phyloP scores from a whole-genome alignment of 257 asterid genomes.

The Osmanthus fragrans region DNA sequence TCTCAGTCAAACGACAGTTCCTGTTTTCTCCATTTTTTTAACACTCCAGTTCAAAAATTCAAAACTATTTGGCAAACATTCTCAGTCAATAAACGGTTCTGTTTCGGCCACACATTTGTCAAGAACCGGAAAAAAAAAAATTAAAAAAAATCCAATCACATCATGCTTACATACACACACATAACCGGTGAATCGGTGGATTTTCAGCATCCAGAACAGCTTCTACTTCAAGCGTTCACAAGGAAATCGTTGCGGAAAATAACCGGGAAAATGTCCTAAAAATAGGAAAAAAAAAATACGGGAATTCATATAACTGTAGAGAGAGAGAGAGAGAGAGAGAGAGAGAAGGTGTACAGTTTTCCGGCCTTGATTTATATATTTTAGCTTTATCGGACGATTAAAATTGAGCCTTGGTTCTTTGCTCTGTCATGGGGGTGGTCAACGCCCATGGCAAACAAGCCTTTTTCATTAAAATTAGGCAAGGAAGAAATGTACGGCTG shows the following conservation, averaged over 20 bases:
- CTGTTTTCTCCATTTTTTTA: not conserved
- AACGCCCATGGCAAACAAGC: no score
- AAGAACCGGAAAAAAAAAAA: no score
- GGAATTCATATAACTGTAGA: constrained; percentile 8
- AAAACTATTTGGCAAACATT: no score
- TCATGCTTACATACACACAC: not conserved
- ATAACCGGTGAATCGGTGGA: constrained; percentile 1
- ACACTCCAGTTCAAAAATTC: no score
- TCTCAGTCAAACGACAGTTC: not conserved
- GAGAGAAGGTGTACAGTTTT: not conserved
- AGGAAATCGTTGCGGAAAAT: not conserved
- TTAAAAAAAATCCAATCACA: no score
- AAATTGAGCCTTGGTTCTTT: no score
- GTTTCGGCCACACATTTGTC: no score
- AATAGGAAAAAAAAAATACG: not conserved
- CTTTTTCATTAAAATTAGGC: not conserved
- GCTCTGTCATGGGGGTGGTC: no score
- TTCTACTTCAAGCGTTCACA: constrained; percentile 12
- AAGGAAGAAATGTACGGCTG: constrained; percentile 18
- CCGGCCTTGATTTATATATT: constrained; percentile 6
- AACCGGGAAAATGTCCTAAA: not conserved
- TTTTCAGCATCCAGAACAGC: constrained; percentile 24
- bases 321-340: not conserved
- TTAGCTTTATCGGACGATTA: constrained; percentile 24
- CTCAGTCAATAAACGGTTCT: no score